Conservation (phyloP, 345 rosid genomes). For the Tarenaya hassleriana region DNA sequence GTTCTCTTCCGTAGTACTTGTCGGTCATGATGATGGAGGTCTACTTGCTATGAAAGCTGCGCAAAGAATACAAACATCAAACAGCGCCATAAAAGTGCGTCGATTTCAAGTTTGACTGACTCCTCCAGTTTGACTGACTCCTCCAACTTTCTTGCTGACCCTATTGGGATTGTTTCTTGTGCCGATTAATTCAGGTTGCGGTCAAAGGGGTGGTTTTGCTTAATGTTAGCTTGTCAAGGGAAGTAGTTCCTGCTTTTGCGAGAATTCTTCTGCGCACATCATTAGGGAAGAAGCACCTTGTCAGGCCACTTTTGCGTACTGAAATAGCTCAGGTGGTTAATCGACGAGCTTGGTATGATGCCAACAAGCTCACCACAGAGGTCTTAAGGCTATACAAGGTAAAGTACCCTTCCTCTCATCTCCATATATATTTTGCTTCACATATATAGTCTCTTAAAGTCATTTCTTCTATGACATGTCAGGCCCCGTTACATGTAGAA, state of each 20-base stretch:
- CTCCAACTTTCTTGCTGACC: background rate
- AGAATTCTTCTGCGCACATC: constrained; percentile 80
- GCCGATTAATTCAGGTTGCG: constrained; percentile 34
- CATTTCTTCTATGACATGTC: constrained; percentile 6
- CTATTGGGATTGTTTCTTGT: background rate
- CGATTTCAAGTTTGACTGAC: background rate
- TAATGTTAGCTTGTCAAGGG: constrained; percentile 79
- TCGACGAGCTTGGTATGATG: constrained; percentile 92
- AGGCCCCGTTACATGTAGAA: constrained; percentile 77
- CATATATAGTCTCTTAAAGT: too few species aligned
- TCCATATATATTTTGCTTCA: background rate
- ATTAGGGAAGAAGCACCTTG: constrained; percentile 93
- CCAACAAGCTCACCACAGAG: constrained; percentile 71
- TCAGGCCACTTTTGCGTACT: constrained; percentile 73
- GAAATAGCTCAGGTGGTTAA: constrained; percentile 93
- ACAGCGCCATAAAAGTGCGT: constrained; percentile 51
- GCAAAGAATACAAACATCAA: constrained; percentile 49
- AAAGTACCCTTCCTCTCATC: constrained; percentile 40
- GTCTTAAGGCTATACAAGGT: constrained; percentile 85
- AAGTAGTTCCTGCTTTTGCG: constrained; percentile 88
- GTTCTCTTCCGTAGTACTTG: constrained; percentile 78
- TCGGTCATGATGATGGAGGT: constrained; percentile 99
- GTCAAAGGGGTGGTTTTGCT: constrained; percentile 66
- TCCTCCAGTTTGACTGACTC: too few species aligned
- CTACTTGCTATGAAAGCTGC: constrained; percentile 83